These are phyloP conservation scores for Neurospora tetrasperma DNA, from an alignment of 495 filamentous ascomycete species.

Conservation along the genomic window DNA sequence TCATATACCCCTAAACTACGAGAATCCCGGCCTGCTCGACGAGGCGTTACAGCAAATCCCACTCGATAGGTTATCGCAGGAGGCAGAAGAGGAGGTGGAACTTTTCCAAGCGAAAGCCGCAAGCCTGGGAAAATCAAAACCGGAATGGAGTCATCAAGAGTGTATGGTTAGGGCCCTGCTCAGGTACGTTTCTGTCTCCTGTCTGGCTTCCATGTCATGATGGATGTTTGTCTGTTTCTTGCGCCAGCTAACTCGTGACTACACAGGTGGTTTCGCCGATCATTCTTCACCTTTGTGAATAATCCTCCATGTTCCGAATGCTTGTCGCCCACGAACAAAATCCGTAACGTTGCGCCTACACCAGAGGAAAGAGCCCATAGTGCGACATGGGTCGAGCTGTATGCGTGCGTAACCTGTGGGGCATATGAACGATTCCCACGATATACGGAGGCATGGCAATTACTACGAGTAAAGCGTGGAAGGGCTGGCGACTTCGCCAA, in stretches of 20 bases:
- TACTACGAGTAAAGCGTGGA: slow-evolving; percentile 75
- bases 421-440: slow-evolving; percentile 82
- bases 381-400: slow-evolving; percentile 78
- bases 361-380: slow-evolving; percentile 84
- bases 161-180: slow-evolving; percentile 87
- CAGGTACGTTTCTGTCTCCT: slow-evolving; percentile 42
- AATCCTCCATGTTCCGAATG: slow-evolving; percentile 81
- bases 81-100: slow-evolving; percentile 87
- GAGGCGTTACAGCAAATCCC: slow-evolving; percentile 82
- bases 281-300: slow-evolving; percentile 95
- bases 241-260: slow-evolving; percentile 5
- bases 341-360: slow-evolving; percentile 71
- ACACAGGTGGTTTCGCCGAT: slow-evolving; percentile 83
- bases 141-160: slow-evolving; percentile 98
- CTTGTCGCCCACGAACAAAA: slow-evolving; percentile 67
- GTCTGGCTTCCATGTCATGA: neutral
- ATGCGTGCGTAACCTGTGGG: slow-evolving; percentile 59
- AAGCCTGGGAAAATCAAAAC: slow-evolving; percentile 66
- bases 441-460: slow-evolving; percentile 91
- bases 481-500: slow-evolving; percentile 95
- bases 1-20: slow-evolving; percentile 78
- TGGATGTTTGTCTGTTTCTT: neutral
- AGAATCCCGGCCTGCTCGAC: slow-evolving; percentile 92
- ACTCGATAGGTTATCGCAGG: slow-evolving; percentile 81
- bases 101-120: slow-evolving; percentile 77